Conservation (phyloP, 2,329 filamentous ascomycete genomes). For the Diplodia sapinea region DNA sequence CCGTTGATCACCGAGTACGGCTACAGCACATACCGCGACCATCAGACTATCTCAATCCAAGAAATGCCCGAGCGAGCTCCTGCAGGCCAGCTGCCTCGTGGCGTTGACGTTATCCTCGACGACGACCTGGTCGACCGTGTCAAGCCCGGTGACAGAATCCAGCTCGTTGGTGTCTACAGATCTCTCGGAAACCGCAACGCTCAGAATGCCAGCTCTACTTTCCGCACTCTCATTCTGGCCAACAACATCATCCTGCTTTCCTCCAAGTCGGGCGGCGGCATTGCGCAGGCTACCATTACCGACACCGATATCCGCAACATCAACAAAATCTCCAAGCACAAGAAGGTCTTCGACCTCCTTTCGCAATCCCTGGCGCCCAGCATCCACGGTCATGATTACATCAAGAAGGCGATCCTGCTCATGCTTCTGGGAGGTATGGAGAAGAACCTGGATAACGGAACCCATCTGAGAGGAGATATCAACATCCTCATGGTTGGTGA, state of each 20-base stretch:
- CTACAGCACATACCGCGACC: constrained; percentile 92
- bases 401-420: constrained; percentile 95
- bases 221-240: constrained; percentile 90
- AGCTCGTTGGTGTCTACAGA: constrained; percentile 94
- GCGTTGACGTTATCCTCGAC: constrained; percentile 95
- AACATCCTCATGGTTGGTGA: constrained; percentile 99
- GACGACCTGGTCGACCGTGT: constrained; percentile 94
- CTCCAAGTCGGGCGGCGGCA: constrained; percentile 92
- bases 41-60: constrained; percentile 97
- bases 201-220: constrained; percentile 86
- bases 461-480: constrained; percentile 96
- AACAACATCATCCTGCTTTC: constrained; percentile 95
- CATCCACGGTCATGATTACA: constrained; percentile 95
- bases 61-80: constrained; percentile 98
- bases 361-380: constrained; percentile 94
- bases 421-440: constrained; percentile 96
- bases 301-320: constrained; percentile 98
- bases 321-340: constrained; percentile 95
- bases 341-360: constrained; percentile 87
- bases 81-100: constrained; percentile 90
- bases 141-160: constrained; percentile 94
- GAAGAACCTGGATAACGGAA: constrained; percentile 98
- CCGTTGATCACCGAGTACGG: constrained; percentile 94
- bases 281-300: constrained; percentile 89
- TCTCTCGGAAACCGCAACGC: constrained; percentile 95